Evolutionary conservation across 2,329 filamentous ascomycete species (phyloP), one percentile per base, ranked within the genome.

Genomic region (Clonostachys rhizophaga): DNA sequence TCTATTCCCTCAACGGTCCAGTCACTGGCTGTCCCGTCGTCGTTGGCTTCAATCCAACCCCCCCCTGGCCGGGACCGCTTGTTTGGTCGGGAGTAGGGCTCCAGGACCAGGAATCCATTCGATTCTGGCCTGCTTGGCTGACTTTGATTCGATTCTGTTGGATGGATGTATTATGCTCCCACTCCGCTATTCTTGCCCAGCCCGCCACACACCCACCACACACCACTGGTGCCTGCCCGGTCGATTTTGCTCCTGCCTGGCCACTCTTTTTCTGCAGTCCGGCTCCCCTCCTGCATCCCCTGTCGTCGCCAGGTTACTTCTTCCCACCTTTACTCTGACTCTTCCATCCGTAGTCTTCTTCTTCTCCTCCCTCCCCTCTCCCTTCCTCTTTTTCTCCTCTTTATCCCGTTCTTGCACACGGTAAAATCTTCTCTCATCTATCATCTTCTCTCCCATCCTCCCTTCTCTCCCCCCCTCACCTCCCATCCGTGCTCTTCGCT

Each of bases 401-500:
- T 46, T 33, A 36, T 33, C 30, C 34, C 39, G 46, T 37, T 46
- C 44, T 37, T 47, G 24, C 24, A 30, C 24, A 30, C 24, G 24
- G 24, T 30, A 30, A 10, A 30, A 30, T 30, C 24, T 10, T 10
- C 24, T 30, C 24, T 30, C 24, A 30, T 30, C 24, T 30, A 30
- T 30, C 24, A 30, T 30, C 24, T 30, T 30, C 43, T 24, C 34
- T 37, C 40, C 43, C 45, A 42, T 47, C 46, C 34, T 43, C 34
- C 30, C 42, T 37, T 16, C 36, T 43, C 43, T 46, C 46, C 44
- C 49, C 42, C 41, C 47, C 47, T 42, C 50, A 33, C 43, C 44
- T 34, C 35, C 50, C 52, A 50, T 42, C 45, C 43, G 30, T 37
- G 42, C 49, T 44, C 42, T 49, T 44, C 52, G 49, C 50, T 47